Conservation (phyloP, 1,284 basidiomycete species). For the Anthracocystis setariae region DNA sequence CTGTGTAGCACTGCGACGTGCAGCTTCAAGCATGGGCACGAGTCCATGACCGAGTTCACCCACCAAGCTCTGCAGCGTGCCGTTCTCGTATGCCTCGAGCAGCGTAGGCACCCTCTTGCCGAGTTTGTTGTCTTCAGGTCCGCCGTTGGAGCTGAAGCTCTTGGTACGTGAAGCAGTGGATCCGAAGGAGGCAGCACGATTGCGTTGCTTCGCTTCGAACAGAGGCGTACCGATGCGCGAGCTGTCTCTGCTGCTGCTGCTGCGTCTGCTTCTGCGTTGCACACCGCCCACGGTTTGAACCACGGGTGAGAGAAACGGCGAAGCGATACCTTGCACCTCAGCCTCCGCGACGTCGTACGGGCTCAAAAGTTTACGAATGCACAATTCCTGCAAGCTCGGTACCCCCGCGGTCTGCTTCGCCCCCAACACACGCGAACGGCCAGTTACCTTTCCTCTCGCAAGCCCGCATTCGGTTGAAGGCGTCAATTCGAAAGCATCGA, state of each 20-base stretch:
- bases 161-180: conserved; percentile 33
- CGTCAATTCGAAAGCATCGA: conserved; percentile 26
- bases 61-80: conserved; percentile 48
- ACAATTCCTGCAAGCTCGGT: conserved; percentile 54
- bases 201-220: conserved; percentile 21
- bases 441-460: conserved; percentile 20
- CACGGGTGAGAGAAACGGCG: conserved; percentile 41
- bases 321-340: conserved; percentile 26
- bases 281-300: conserved; percentile 22
- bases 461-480: conserved; percentile 18
- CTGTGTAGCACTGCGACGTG: conserved; percentile 55
- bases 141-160: conserved; percentile 44
- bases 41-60: conserved; percentile 45
- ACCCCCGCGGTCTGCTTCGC: conserved; percentile 21
- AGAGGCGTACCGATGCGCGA: conserved; percentile 30
- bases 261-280: conserved; percentile 26
- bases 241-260: conserved; percentile 26
- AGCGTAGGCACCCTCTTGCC: conserved; percentile 46
- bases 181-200: conserved; percentile 26
- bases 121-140: conserved; percentile 36
- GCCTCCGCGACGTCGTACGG: conserved; percentile 34
- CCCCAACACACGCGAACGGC: conserved; percentile 44
- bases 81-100: conserved; percentile 61
- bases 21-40: conserved; percentile 54
- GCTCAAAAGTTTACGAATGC: conserved; percentile 56